A percentile compares a stretch with the other conserved stretches of the same genome.
Evolutionary conservation across 73 alveolate species (phyloP).

Genomic region (Symbiodinium natans): DNA sequence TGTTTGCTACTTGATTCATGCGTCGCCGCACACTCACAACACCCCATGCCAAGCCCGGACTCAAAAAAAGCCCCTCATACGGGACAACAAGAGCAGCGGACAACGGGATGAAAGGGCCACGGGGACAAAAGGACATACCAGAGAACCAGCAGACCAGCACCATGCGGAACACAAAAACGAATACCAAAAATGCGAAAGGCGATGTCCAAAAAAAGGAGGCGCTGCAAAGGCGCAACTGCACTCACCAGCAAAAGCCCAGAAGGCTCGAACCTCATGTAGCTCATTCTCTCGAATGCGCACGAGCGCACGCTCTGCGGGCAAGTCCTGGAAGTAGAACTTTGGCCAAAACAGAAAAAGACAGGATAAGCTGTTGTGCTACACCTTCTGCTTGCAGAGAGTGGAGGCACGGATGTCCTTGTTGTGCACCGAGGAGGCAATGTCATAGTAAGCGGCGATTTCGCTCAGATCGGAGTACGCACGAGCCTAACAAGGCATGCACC

Average conservation of each 20-base stretch:
- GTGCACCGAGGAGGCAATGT: constrained; percentile 90
- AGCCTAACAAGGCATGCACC: constrained; percentile 21
- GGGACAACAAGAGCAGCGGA: too few species aligned
- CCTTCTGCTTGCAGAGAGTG: too few species aligned
- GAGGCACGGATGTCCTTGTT: constrained; percentile 62
- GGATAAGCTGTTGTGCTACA: not conserved
- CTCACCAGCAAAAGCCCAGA: not conserved
- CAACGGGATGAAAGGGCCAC: too few species aligned
- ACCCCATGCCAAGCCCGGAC: too few species aligned
- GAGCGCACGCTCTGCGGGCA: constrained; percentile 84
- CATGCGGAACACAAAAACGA: too few species aligned
- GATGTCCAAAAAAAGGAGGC: too few species aligned
- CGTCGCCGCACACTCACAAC: too few species aligned
- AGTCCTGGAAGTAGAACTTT: not conserved
- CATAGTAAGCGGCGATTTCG: constrained; percentile 84
- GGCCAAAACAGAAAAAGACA: not conserved
- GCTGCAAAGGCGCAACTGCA: not conserved
- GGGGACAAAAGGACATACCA: too few species aligned
- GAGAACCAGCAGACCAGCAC: too few species aligned
- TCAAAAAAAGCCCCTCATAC: too few species aligned
- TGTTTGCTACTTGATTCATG: too few species aligned
- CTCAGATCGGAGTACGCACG: constrained; percentile 87
- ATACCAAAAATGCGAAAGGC: too few species aligned
- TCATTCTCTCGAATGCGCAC: constrained; percentile 93
- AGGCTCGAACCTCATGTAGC: constrained; percentile 19